phyloP scores from a whole-genome alignment of 2,329 filamentous ascomycete species.

The Camillea tinctor region DNA sequence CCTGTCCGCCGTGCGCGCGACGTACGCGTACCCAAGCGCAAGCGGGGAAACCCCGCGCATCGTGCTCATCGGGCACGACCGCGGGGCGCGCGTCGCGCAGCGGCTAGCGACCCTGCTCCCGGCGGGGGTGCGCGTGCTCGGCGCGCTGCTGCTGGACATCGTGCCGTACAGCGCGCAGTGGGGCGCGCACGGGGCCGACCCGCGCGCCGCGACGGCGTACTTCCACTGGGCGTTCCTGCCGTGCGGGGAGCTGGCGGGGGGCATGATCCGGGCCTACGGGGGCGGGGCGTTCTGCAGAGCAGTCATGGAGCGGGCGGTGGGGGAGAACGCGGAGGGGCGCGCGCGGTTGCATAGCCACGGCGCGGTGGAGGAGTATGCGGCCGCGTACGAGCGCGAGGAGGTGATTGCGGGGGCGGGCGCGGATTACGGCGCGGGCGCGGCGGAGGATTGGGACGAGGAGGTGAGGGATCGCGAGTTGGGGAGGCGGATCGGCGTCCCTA shows the following conservation, averaged over 20 bases:
- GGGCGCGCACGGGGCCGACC: constrained; percentile 10
- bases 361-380: constrained; percentile 13
- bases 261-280: constrained; percentile 16
- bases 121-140: constrained; percentile 3
- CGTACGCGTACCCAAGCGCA: constrained; percentile 5
- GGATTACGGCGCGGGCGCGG: constrained; percentile 17
- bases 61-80: constrained; percentile 14
- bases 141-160: constrained; percentile 15
- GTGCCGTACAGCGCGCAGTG: constrained; percentile 16
- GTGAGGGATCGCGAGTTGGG: constrained; percentile 8
- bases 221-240: constrained; percentile 19
- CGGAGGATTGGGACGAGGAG: constrained; percentile 18
- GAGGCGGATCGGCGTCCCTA: constrained; percentile 8
- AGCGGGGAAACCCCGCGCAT: neutral
- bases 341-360: constrained; percentile 8
- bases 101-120: constrained; percentile 11
- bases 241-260: constrained; percentile 2
- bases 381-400: constrained; percentile 11
- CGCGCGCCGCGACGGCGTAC: constrained; percentile 10
- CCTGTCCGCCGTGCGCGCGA: constrained; percentile 11
- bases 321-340: constrained; percentile 5
- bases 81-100: constrained; percentile 11
- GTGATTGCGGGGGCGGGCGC: constrained; percentile 12
- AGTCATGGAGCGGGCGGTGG: constrained; percentile 2
- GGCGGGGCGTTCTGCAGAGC: constrained; percentile 12